Evolutionary conservation across 202 grass and related monocot genomes (phyloP).

Genomic region (Hordeum pubiflorum): DNA sequence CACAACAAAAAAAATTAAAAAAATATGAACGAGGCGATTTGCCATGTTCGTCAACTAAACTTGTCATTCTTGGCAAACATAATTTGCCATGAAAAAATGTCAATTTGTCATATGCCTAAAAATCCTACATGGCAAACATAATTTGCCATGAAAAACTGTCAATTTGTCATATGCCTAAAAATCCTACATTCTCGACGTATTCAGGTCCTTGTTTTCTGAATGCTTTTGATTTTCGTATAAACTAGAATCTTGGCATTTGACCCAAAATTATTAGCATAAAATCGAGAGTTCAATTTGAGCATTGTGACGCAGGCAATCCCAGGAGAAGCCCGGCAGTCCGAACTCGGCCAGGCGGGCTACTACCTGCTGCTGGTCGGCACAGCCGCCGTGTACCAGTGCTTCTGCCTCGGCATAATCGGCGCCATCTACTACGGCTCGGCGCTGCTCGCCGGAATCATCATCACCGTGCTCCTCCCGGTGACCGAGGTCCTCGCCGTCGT

Average conservation of each 20-base stretch:
- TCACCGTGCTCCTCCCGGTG: constrained; percentile 50
- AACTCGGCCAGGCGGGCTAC: constrained; percentile 45
- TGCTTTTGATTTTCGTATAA: neutral
- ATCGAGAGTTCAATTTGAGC: neutral
- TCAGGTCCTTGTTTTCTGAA: too few relatives aligned
- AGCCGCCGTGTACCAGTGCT: constrained; percentile 51
- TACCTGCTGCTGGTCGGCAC: constrained; percentile 52
- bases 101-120: too few relatives aligned
- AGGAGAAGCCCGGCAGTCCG: constrained; percentile 50
- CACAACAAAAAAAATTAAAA: too few relatives aligned
- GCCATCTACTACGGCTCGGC: constrained; percentile 71
- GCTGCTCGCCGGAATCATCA: constrained; percentile 63
- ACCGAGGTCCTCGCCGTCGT: constrained; percentile 59
- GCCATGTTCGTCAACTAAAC: too few relatives aligned
- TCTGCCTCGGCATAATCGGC: constrained; percentile 67
- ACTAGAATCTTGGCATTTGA: neutral
- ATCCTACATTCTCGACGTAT: too few relatives aligned
- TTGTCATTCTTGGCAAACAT: too few relatives aligned
- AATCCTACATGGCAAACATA: too few relatives aligned
- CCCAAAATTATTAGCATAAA: neutral
- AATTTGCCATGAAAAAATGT: too few relatives aligned
- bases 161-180: too few relatives aligned
- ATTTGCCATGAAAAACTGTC: too few relatives aligned
- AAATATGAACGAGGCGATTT: too few relatives aligned
- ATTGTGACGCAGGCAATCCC: constrained; percentile 47